Percentiles rank a stretch among this genome's conserved stretches.
phyloP scores from a whole-genome alignment of 805 yeast genomes.

The Kluyveromyces lactis region DNA sequence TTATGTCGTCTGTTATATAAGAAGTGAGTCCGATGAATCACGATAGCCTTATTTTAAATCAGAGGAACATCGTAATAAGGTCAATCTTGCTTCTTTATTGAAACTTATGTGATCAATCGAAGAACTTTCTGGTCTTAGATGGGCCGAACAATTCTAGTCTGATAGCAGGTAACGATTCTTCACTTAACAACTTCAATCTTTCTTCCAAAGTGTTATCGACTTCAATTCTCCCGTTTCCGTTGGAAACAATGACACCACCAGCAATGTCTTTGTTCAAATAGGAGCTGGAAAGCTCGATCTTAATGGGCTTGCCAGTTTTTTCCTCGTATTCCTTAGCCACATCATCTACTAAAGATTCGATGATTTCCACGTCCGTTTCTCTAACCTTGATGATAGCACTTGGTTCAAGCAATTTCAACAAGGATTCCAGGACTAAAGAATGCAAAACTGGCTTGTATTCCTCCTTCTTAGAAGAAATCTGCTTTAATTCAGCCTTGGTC shows the following conservation, averaged over 20 bases:
- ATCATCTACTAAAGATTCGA: slow-evolving; percentile 35
- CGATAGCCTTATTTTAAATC: too few species aligned
- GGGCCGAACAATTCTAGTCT: slow-evolving; percentile 86
- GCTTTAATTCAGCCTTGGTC: slow-evolving; percentile 55
- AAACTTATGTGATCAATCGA: slow-evolving; percentile 40
- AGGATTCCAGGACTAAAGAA: slow-evolving; percentile 73
- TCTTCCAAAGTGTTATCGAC: slow-evolving; percentile 92
- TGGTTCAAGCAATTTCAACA: slow-evolving; percentile 66
- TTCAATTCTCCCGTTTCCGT: slow-evolving; percentile 72
- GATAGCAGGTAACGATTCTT: slow-evolving; percentile 85
- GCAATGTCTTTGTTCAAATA: slow-evolving; percentile 50
- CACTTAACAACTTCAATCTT: slow-evolving; percentile 74
- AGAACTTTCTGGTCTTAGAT: slow-evolving; percentile 80
- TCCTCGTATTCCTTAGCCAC: slow-evolving; percentile 59
- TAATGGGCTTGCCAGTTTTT: slow-evolving; percentile 49
- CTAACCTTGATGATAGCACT: slow-evolving; percentile 54
- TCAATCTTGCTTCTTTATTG: too few species aligned
- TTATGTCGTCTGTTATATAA: too few species aligned
- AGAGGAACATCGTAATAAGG: too few species aligned
- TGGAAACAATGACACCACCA: slow-evolving; percentile 78
- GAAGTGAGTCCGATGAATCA: too few species aligned
- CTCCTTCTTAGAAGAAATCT: slow-evolving; percentile 43
- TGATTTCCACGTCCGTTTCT: slow-evolving; percentile 30
- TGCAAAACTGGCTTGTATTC: slow-evolving; percentile 63
- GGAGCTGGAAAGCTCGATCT: slow-evolving; percentile 47